Percentiles rank a stretch among this genome's conserved stretches.
phyloP scores from a whole-genome alignment of 176 grass and related monocot genomes.

The Oryza longistaminata region DNA sequence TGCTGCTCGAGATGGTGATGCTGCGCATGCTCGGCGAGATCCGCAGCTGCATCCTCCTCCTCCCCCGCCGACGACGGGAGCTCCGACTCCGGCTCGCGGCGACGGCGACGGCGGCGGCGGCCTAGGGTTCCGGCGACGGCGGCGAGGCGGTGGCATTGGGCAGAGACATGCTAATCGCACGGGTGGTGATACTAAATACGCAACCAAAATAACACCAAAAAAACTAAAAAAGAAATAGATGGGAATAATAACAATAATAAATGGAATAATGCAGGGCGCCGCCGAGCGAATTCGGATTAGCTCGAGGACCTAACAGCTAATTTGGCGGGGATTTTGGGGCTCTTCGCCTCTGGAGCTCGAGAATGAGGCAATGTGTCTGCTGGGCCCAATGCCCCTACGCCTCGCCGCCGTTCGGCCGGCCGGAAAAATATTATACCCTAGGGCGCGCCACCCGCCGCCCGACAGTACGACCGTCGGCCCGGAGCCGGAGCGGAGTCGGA shows the following conservation, averaged over 20 bases:
- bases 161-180: slow-evolving; percentile 62
- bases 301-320: slow-evolving; percentile 37
- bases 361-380: too few species aligned
- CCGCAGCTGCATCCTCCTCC: slow-evolving; percentile 96
- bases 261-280: slow-evolving; percentile 34
- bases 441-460: too few species aligned
- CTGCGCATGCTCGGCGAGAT: slow-evolving; percentile 99
- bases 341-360: background rate
- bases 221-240: background rate
- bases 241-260: background rate
- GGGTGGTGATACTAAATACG: slow-evolving; percentile 46
- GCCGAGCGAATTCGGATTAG: slow-evolving; percentile 34
- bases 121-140: slow-evolving; percentile 59
- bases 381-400: too few species aligned
- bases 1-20: slow-evolving; percentile 98
- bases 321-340: slow-evolving; percentile 25
- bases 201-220: background rate
- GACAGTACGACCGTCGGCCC: too few species aligned
- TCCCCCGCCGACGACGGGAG: slow-evolving; percentile 53
- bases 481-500: too few species aligned
- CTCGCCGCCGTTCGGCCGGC: too few species aligned
- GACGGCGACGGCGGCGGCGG: slow-evolving; percentile 50
- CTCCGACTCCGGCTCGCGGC: slow-evolving; percentile 56
- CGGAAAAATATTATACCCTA: too few species aligned
- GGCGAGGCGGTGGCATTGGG: slow-evolving; percentile 63